Evolutionary conservation across 1,284 basidiomycete genomes (phyloP).

Genomic region (Naganishia sp.): DNA sequence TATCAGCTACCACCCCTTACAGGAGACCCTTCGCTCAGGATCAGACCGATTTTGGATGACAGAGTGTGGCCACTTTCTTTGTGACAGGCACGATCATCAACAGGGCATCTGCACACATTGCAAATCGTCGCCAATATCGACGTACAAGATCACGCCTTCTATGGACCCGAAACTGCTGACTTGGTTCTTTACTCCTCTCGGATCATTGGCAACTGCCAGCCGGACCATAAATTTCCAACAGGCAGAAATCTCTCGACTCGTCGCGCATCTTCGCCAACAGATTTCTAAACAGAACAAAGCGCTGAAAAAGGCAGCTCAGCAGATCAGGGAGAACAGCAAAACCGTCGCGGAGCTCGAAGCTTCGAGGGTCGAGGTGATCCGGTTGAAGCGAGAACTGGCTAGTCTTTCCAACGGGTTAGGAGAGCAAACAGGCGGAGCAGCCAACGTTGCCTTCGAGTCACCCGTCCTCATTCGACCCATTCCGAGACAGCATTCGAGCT

Average conservation of each 20-base stretch:
- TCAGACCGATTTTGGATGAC: conserved; percentile 45
- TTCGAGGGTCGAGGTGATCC: conserved; percentile 4
- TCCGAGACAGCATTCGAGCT: conserved; percentile 12
- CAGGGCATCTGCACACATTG: conserved; percentile 29
- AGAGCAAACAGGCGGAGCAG: not conserved
- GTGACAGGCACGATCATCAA: conserved; percentile 39
- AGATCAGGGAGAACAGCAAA: conserved; percentile 23
- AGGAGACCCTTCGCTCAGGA: conserved; percentile 20
- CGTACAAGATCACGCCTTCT: conserved; percentile 18
- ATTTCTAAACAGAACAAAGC: conserved; percentile 32
- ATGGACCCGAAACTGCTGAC: conserved; percentile 26
- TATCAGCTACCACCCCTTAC: conserved; percentile 25
- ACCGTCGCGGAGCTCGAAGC: conserved; percentile 5
- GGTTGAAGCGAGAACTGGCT: conserved; percentile 9
- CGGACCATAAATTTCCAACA: conserved; percentile 32
- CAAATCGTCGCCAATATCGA: conserved; percentile 22
- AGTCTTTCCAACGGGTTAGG: not conserved
- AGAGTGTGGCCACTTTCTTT: conserved; percentile 48
- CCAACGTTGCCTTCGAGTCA: not conserved
- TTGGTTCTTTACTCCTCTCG: conserved; percentile 29
- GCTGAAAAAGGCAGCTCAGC: conserved; percentile 26
- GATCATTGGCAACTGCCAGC: conserved; percentile 20
- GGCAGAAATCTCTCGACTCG: conserved; percentile 31
- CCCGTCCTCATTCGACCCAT: conserved; percentile 17
- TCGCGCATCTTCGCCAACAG: conserved; percentile 29